Evolutionary conservation across 108 stramenopile genomes (phyloP).

Genomic region (Hondaea fermentalgiana): DNA sequence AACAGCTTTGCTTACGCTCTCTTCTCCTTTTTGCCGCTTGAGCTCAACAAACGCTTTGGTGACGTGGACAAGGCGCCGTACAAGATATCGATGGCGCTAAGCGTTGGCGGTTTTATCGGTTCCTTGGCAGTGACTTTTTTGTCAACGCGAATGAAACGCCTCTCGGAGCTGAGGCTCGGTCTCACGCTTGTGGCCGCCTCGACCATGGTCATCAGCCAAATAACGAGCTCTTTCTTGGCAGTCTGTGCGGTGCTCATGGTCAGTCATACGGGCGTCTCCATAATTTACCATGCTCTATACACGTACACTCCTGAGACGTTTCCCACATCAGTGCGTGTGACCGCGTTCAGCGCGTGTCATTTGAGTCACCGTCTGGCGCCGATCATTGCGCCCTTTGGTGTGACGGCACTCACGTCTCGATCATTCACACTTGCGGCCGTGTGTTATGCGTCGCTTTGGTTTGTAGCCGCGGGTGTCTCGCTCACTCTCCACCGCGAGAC

Average conservation of each 20-base stretch:
- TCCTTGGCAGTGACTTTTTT: background rate
- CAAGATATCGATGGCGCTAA: background rate
- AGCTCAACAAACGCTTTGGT: background rate
- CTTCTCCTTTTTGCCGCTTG: background rate
- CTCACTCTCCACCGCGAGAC: background rate
- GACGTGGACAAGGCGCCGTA: background rate
- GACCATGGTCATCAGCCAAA: background rate
- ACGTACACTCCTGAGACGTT: constrained; percentile 10
- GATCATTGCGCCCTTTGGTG: background rate
- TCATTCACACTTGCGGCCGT: background rate
- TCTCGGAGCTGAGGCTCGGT: background rate
- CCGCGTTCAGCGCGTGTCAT: background rate
- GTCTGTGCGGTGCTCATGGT: background rate
- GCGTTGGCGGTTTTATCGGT: background rate
- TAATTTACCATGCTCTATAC: background rate
- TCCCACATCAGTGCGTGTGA: background rate
- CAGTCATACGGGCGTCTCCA: background rate
- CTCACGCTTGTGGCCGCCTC: background rate
- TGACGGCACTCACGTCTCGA: background rate
- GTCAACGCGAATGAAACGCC: background rate
- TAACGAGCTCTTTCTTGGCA: background rate
- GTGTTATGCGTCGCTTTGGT: background rate
- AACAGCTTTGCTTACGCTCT: background rate
- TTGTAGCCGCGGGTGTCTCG: background rate
- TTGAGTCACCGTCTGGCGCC: background rate